Conservation (phyloP, 352 stramenopile species). For the Phytophthora crassamura region DNA sequence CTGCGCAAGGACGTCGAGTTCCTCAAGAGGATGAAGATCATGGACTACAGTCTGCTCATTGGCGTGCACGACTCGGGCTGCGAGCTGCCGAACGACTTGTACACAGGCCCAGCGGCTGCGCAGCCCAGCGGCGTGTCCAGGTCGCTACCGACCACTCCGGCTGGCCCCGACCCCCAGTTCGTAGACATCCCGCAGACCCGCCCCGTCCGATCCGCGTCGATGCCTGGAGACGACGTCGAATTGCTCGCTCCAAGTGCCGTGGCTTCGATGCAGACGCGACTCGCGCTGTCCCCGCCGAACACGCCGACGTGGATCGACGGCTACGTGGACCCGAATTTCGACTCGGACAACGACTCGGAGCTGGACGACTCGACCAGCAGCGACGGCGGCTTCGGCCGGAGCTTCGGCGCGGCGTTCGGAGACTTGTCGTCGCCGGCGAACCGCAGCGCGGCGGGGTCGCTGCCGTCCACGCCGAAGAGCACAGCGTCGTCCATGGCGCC, state of each 20-base stretch:
- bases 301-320: constrained; percentile 32
- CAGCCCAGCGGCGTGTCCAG: constrained; percentile 25
- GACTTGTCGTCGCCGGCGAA: constrained; percentile 28
- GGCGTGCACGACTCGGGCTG: constrained; percentile 88
- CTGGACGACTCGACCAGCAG: constrained; percentile 51
- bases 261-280: constrained; percentile 13
- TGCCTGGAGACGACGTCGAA: constrained; percentile 12
- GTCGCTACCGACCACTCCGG: constrained; percentile 53
- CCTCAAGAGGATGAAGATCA: constrained; percentile 93
- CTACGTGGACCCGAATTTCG: constrained; percentile 19
- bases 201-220: constrained; percentile 23
- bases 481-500: constrained; percentile 22
- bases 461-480: constrained; percentile 28
- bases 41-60: constrained; percentile 95
- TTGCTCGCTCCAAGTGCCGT: constrained; percentile 14
- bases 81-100: constrained; percentile 62
- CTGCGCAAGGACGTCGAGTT: constrained; percentile 92
- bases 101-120: constrained; percentile 28
- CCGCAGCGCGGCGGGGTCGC: constrained; percentile 22
- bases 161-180: constrained; percentile 12
- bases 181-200: constrained; percentile 8
- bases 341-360: constrained; percentile 52
- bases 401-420: constrained; percentile 28
- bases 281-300: constrained; percentile 34
- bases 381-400: constrained; percentile 30